Percentiles rank a stretch among this genome's conserved stretches.
Evolutionary conservation across 1,139 yeast genomes (phyloP).

Genomic region (Sugiyamaella japonica): DNA sequence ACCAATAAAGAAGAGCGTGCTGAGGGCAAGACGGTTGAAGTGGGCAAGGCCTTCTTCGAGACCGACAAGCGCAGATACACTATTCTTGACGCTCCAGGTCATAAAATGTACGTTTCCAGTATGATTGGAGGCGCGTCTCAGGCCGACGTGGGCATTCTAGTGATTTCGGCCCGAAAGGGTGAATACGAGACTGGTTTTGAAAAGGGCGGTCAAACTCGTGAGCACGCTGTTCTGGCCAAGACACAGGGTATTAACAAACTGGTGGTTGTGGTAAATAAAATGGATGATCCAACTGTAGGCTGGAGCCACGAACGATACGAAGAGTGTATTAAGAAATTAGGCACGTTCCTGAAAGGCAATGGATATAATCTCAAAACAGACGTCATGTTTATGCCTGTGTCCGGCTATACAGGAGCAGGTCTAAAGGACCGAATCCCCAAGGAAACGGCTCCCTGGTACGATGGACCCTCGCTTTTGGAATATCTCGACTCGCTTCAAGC

Average conservation of each 20-base stretch:
- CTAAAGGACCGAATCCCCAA: constrained; percentile 78
- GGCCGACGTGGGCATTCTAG: constrained; percentile 96
- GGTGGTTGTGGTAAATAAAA: constrained; percentile 92
- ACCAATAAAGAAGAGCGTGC: constrained; percentile 98
- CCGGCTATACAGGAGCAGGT: constrained; percentile 97
- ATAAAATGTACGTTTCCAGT: constrained; percentile 96
- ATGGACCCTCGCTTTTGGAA: constrained; percentile 88
- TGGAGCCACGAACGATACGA: constrained; percentile 97
- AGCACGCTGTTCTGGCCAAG: constrained; percentile 95
- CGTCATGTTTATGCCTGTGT: constrained; percentile 91
- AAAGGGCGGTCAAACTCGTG: constrained; percentile 99
- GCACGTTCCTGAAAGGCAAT: constrained; percentile 77
- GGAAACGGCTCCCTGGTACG: constrained; percentile 86
- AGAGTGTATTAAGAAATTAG: constrained; percentile 86
- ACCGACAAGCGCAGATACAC: constrained; percentile 98
- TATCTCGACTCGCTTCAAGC: constrained; percentile 81
- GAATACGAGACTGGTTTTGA: constrained; percentile 99
- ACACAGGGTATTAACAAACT: constrained; percentile 96
- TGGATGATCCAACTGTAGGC: constrained; percentile 96
- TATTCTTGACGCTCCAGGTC: constrained; percentile 98
- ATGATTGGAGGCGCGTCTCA: constrained; percentile 99
- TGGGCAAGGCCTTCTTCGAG: constrained; percentile 96
- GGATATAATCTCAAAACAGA: constrained; percentile 85
- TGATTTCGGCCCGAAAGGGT: constrained; percentile 97
- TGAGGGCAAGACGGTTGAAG: constrained; percentile 98